These are phyloP conservation scores for Vaccinium darrowii DNA, from an alignment of 148 eudicot genomes.

Conservation along the genomic window DNA sequence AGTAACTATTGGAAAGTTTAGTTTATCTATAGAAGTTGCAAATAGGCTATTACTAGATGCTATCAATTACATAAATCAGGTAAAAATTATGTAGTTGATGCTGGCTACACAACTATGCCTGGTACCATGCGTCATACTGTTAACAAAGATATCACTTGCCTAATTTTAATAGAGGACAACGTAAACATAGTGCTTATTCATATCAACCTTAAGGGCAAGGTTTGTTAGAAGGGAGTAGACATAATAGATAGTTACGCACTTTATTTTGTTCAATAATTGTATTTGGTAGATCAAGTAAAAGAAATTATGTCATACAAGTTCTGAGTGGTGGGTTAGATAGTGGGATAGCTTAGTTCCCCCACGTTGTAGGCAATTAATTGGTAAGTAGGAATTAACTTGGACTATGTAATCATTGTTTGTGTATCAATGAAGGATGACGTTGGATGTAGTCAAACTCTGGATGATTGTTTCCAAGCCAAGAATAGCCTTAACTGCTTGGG, in stretches of 20 bases:
- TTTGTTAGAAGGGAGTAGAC: not conserved
- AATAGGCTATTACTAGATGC: not conserved
- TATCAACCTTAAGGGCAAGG: not conserved
- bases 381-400: not conserved
- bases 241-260: not conserved
- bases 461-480: no score
- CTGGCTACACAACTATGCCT: not conserved
- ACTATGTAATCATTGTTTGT: not conserved
- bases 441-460: not conserved
- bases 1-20: not conserved
- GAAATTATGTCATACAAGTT: not conserved
- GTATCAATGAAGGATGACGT: not conserved
- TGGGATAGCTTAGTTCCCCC: not conserved
- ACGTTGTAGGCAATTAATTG: not conserved
- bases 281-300: not conserved
- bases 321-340: not conserved
- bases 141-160: not conserved
- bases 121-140: not conserved
- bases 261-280: not conserved
- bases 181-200: not conserved
- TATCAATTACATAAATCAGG: not conserved
- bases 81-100: not conserved
- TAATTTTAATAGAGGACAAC: not conserved
- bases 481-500: no score
- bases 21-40: not conserved